Base-by-base conservation (phyloP, 1,284 basidiomycete species). In the Ustilago nuda region DNA sequence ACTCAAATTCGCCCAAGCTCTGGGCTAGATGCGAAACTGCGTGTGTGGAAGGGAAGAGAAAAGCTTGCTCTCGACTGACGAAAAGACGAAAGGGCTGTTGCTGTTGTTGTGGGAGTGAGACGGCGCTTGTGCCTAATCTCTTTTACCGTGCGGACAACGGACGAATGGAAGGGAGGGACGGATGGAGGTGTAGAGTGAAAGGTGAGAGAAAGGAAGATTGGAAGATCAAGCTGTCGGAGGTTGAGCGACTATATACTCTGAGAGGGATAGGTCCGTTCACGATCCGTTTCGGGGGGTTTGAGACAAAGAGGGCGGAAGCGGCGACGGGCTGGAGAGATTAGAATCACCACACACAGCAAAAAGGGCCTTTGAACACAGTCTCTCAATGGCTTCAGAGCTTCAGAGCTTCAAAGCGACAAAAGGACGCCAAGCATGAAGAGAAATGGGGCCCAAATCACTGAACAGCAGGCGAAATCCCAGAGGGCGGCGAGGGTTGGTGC, bases 71-170 rank as follows among this genome's bases (percentile, higher is more conserved):
- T 72, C 69, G 63, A 62, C 53, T 53, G 23, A 61, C 50, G 61
- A 62, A 51, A 61, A 54, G 54, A 33, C 45, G 55, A 61, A 61
- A 56, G 19, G 43, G 61, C 52, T 50, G 58, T 36, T 39, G 23
- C 35, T 52, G 59, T 36, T 39, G 23, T 45, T 52, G 59, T 35
- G 30, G 19, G 43, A 36, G 36, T 52, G 70, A 72, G 70, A 66
- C 56, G 64, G 70, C 70, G 70, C 64, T 67, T 72, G 70, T 72
- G 70, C 70, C 69, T 46, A 56, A 59, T 72, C 69, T 72, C 63
- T 66, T 48, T 61, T 48, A 12, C 65, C 58, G 50, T 54, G 54
- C 60, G 43, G 3, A 32, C n/a, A 50, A 50, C 27, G 33, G 56
- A 70, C 58, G 56, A 53, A 66, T 41, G 66, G 66, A 37, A 32